phyloP scores from a whole-genome alignment of 139 green algal species.

The Diplosphaera chodatii region DNA sequence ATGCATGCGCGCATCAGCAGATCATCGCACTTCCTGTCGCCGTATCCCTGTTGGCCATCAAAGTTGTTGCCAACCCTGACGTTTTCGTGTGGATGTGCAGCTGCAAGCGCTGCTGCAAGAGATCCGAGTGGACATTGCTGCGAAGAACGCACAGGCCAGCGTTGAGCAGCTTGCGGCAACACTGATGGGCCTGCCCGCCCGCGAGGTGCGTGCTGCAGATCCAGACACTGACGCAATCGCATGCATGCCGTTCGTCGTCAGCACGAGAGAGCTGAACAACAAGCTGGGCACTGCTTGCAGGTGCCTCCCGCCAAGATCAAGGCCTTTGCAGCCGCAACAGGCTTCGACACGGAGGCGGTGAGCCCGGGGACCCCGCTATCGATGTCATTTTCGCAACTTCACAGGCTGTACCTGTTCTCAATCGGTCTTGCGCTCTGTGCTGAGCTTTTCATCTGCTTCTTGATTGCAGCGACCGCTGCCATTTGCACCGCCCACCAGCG shows the following conservation, averaged over 20 bases:
- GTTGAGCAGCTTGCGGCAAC: slow-evolving; percentile 15
- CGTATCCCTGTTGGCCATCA: too few relatives aligned
- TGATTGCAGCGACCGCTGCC: slow-evolving; percentile 10
- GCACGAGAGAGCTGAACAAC: too few relatives aligned
- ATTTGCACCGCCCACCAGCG: slow-evolving; percentile 27
- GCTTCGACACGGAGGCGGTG: not conserved
- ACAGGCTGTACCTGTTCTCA: too few relatives aligned
- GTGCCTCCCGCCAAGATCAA: not conserved
- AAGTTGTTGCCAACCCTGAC: not conserved
- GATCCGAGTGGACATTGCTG: slow-evolving; percentile 1
- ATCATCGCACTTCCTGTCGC: too few relatives aligned
- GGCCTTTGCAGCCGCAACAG: not conserved
- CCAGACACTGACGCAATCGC: too few relatives aligned
- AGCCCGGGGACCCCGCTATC: too few relatives aligned
- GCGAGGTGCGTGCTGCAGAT: slow-evolving; percentile 14
- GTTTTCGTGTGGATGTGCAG: slow-evolving; percentile 30
- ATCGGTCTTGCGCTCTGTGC: too few relatives aligned
- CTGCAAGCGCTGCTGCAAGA: slow-evolving; percentile 33
- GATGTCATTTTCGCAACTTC: too few relatives aligned
- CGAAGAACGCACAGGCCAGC: slow-evolving; percentile 14
- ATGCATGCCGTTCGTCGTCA: not conserved
- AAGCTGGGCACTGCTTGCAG: not conserved
- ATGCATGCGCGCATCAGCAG: too few relatives aligned
- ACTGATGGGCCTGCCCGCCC: slow-evolving; percentile 26
- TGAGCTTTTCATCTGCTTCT: too few relatives aligned